These are phyloP conservation scores for Cajanus cajan DNA, from an alignment of 306 rosid species.

Conservation along the genomic window DNA sequence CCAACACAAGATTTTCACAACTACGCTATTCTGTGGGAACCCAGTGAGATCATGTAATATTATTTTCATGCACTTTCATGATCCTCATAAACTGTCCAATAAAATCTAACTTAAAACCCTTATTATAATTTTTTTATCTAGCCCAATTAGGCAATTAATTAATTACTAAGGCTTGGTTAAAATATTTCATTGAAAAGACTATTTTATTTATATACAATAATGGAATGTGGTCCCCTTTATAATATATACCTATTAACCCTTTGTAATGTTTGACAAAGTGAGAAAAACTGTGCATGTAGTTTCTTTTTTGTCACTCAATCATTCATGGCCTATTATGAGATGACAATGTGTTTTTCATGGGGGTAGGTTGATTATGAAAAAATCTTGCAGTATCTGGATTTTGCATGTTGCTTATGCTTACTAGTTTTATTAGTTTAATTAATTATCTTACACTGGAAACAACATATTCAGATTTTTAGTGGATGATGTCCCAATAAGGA, in stretches of 20 bases:
- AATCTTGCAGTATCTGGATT: neutral
- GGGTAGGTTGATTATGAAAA: neutral
- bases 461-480: conserved; percentile 61
- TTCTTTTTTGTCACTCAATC: neutral
- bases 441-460: neutral
- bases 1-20: conserved; percentile 80
- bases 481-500: conserved; percentile 86
- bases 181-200: conserved; percentile 6
- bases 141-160: conserved; percentile 7
- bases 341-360: neutral
- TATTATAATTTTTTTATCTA: neutral
- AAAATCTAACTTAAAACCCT: neutral
- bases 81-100: neutral
- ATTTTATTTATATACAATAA: neutral
- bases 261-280: neutral
- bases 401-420: neutral
- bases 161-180: neutral
- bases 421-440: neutral
- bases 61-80: neutral
- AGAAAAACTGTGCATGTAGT: neutral
- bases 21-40: conserved; percentile 79
- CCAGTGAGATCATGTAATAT: conserved; percentile 80
- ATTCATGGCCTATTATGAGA: neutral
- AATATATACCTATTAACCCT: neutral
- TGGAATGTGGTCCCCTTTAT: conserved; percentile 22